Base-by-base conservation (phyloP, 169 alveolate genomes). In the Plasmodium sp. region DNA sequence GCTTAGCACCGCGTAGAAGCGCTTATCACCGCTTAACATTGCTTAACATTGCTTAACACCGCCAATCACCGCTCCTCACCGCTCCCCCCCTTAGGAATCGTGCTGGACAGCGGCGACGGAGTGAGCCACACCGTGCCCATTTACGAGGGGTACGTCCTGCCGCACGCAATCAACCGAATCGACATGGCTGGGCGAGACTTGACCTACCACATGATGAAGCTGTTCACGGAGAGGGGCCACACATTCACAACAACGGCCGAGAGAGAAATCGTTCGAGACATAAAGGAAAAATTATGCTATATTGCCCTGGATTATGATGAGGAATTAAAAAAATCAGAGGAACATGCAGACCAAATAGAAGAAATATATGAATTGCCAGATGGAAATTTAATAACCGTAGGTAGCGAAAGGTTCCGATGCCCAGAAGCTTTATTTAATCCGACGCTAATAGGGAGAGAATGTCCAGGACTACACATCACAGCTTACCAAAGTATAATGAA, bases 61-160 rank as follows among this genome's bases (percentile, higher is more conserved):
- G 45, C 6, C 0, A 0, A 39, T 2, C 45, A 39, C 6, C 6
- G 45, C 45, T 39, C 6, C 9, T 10, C 18, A 51, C 22, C 62
- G 5, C 22, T 3, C 7, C 2, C 0, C 62, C 2, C 39, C 27
- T 3, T 51, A 90, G 94, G 94, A 16, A 98, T 99, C 67, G 99
- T 99, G 56, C 96, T 99, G 81, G 99, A 99, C 96, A 97, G 99
- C 43, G 99, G 99, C 27, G 99, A 99, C 85, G 99, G 99, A 79
- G 99, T 99, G 14, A 97, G 99, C 16, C 99, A 99, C 97, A 98
- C 99, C 43, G 99, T 99, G 62, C 99, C 99, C n/a, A 99, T 99
- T 84, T 99, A 99, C 95, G 99, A 99, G 94, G 99, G 99, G 39
- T 99, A 99, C 95, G 99, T 99, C 45, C 98, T 99, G 72, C 99